These are phyloP conservation scores for Umbelopsis vinacea DNA, from an alignment of 192 early-diverging fungal species.

Conservation along the genomic window DNA sequence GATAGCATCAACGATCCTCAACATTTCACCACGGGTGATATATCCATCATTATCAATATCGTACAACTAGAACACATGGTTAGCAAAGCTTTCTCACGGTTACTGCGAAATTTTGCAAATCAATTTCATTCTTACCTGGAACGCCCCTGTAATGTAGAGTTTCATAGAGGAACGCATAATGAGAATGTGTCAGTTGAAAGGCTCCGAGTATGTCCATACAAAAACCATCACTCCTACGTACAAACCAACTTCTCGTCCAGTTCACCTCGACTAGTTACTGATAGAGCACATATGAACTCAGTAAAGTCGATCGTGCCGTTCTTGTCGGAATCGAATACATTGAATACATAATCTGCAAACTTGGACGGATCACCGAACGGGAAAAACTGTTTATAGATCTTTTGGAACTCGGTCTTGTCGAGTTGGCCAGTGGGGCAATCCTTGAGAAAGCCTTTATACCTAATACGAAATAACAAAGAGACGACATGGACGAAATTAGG, in stretches of 20 bases:
- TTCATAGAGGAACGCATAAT: no score
- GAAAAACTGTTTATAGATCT: constrained; percentile 96
- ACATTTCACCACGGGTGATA: constrained; percentile 90
- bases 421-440: constrained; percentile 89
- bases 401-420: constrained; percentile 84
- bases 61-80: constrained; percentile 56
- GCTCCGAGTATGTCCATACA: no score
- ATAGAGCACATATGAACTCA: constrained; percentile 88
- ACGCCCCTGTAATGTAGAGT: constrained; percentile 20
- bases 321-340: constrained; percentile 90
- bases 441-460: constrained; percentile 94
- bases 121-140: constrained; percentile 26
- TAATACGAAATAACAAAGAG: constrained; percentile 24
- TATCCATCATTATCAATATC: constrained; percentile 90
- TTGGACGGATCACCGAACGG: constrained; percentile 93
- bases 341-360: constrained; percentile 91
- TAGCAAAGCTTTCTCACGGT: constrained; percentile 71
- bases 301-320: constrained; percentile 91
- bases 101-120: not conserved
- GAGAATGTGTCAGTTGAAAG: no score
- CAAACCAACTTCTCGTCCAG: constrained; percentile 87
- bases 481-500: not conserved
- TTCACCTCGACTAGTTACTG: constrained; percentile 80
- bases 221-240: constrained; percentile 41
- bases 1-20: constrained; percentile 90